phyloP scores from a whole-genome alignment of 805 yeast species.

The Candida taoyuanica region DNA sequence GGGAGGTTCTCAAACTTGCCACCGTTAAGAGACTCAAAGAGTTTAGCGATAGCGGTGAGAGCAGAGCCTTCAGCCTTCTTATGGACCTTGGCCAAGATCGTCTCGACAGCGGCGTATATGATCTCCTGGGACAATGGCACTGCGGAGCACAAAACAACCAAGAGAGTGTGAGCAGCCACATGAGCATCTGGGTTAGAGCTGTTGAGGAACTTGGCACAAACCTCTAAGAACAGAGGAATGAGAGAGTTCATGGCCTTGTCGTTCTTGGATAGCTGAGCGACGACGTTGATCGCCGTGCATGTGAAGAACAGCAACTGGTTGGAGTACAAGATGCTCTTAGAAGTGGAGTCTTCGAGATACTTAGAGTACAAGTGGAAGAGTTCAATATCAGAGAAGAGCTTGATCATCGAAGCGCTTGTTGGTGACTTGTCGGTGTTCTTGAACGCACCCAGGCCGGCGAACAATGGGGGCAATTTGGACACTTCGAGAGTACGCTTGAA shows the following conservation, averaged over 20 bases:
- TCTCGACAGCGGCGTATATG: slow-evolving; percentile 55
- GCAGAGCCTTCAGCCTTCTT: slow-evolving; percentile 39
- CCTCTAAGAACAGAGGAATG: slow-evolving; percentile 55
- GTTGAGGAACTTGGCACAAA: slow-evolving; percentile 49
- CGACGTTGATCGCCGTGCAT: slow-evolving; percentile 61
- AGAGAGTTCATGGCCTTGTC: slow-evolving; percentile 41
- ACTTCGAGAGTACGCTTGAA: slow-evolving; percentile 75
- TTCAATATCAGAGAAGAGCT: slow-evolving; percentile 67
- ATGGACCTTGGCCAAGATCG: slow-evolving; percentile 46
- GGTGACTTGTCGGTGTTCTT: slow-evolving; percentile 63
- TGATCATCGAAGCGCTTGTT: slow-evolving; percentile 60
- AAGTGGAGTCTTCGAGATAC: slow-evolving; percentile 40
- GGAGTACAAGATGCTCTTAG: slow-evolving; percentile 55
- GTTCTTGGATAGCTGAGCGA: slow-evolving; percentile 47
- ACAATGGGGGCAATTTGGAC: slow-evolving; percentile 72
- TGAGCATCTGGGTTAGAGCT: slow-evolving; percentile 56
- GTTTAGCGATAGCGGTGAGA: slow-evolving; percentile 41
- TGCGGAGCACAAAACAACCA: slow-evolving; percentile 74
- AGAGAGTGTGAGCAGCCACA: slow-evolving; percentile 76
- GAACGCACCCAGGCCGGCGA: slow-evolving; percentile 64
- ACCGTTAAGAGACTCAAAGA: slow-evolving; percentile 44
- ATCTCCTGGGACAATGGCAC: slow-evolving; percentile 57
- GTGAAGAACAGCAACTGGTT: slow-evolving; percentile 76
- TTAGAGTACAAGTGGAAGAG: slow-evolving; percentile 63
- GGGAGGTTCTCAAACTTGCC: slow-evolving; percentile 38